Conservation (phyloP, 2,329 filamentous ascomycete species). For the Trichoderma guizhouense region DNA sequence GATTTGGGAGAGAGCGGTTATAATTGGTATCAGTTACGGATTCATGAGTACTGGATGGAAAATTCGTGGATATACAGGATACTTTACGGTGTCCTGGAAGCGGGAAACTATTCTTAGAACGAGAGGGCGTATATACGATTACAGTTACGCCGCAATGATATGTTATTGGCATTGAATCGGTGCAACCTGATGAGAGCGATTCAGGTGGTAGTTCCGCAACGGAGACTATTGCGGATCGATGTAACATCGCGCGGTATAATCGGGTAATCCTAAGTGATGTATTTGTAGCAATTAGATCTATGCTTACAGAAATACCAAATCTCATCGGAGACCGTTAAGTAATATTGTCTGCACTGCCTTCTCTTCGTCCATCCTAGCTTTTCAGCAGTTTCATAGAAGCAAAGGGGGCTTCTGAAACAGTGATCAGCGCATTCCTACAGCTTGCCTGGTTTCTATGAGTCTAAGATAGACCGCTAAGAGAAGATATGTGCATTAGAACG, state of each 20-base stretch:
- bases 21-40: neutral
- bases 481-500: neutral
- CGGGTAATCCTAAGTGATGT: neutral
- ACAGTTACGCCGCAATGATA: neutral
- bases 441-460: neutral
- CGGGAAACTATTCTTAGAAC: neutral
- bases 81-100: neutral
- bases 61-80: neutral
- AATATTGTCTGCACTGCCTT: neutral
- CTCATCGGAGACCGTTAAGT: neutral
- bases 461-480: neutral
- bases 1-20: too few relatives aligned
- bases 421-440: neutral
- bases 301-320: neutral
- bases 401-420: neutral
- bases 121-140: neutral
- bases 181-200: neutral
- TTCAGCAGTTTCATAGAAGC: neutral
- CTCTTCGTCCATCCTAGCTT: neutral
- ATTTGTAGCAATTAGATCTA: neutral
- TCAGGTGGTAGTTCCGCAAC: neutral
- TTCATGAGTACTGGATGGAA: neutral
- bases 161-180: neutral
- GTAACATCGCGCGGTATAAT: neutral
- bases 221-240: neutral